Conservation (phyloP, 176 grass and related monocot species). For the Ananas comosus region DNA sequence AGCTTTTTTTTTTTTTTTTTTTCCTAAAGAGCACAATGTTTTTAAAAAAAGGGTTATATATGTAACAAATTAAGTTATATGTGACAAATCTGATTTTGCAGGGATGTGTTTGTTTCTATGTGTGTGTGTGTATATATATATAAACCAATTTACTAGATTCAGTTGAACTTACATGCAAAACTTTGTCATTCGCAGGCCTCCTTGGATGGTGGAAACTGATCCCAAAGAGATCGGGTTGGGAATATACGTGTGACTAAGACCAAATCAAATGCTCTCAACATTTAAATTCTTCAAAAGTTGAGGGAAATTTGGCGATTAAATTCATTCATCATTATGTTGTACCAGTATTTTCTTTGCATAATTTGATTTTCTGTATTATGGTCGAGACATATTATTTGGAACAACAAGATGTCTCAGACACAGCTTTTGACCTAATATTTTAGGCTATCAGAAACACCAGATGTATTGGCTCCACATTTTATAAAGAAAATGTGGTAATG, state of each 20-base stretch:
- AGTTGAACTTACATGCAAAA: background rate
- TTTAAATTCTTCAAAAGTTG: background rate
- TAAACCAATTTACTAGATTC: too few relatives aligned
- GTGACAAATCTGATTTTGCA: too few relatives aligned
- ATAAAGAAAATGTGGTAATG: background rate
- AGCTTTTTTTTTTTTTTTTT: too few relatives aligned
- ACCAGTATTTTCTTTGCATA: background rate
- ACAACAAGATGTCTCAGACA: background rate
- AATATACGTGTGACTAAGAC: slow-evolving; percentile 61
- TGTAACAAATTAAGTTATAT: too few relatives aligned
- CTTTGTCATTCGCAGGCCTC: slow-evolving; percentile 42
- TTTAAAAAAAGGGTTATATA: too few relatives aligned
- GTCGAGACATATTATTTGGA: background rate
- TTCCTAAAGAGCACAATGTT: too few relatives aligned
- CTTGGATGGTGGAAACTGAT: slow-evolving; percentile 84
- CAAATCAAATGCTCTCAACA: background rate
- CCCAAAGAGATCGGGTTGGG: slow-evolving; percentile 67
- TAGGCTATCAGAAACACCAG: background rate
- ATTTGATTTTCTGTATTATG: background rate
- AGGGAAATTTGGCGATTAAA: too few relatives aligned
- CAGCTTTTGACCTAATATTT: background rate
- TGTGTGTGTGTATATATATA: too few relatives aligned
- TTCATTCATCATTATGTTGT: too few relatives aligned
- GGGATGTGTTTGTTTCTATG: too few relatives aligned
- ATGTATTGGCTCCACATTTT: background rate